Conservation (phyloP, 169 alveolate genomes). For the Plasmodium malariae region DNA sequence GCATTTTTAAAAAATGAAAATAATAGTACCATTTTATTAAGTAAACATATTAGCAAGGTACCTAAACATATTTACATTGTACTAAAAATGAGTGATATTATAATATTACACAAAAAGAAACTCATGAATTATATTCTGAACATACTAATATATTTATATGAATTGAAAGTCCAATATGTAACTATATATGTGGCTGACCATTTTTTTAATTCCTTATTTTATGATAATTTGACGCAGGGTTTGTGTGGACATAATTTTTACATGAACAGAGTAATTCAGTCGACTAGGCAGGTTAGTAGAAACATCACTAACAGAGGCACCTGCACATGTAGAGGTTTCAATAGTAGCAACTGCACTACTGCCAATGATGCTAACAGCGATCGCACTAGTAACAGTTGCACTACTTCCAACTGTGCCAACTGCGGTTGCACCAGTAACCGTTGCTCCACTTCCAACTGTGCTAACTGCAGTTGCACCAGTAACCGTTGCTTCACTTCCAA, state of each 20-base stretch:
- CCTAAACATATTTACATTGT: conserved; percentile 63
- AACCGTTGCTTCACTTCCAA: no score
- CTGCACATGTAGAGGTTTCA: no score
- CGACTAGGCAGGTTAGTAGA: neutral
- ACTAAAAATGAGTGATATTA: conserved; percentile 34
- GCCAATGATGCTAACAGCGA: neutral
- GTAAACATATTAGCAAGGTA: conserved; percentile 7
- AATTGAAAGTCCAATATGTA: conserved; percentile 11
- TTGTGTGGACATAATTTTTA: conserved; percentile 1
- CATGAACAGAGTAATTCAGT: neutral
- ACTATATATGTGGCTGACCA: conserved; percentile 30
- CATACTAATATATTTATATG: conserved; percentile 33
- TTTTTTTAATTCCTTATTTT: conserved; percentile 27
- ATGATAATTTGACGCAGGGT: neutral
- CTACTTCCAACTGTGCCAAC: neutral
- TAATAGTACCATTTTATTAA: neutral
- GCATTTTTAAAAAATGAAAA: neutral
- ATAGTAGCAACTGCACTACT: neutral
- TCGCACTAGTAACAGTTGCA: neutral
- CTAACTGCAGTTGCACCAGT: no score
- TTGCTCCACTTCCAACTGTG: no score
- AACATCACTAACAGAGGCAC: no score
- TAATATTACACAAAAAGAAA: conserved; percentile 26
- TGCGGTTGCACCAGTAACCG: no score
- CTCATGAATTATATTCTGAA: conserved; percentile 16